These are phyloP conservation scores for Suillus weaverae DNA, from an alignment of 768 basidiomycete genomes.

Conservation along the genomic window DNA sequence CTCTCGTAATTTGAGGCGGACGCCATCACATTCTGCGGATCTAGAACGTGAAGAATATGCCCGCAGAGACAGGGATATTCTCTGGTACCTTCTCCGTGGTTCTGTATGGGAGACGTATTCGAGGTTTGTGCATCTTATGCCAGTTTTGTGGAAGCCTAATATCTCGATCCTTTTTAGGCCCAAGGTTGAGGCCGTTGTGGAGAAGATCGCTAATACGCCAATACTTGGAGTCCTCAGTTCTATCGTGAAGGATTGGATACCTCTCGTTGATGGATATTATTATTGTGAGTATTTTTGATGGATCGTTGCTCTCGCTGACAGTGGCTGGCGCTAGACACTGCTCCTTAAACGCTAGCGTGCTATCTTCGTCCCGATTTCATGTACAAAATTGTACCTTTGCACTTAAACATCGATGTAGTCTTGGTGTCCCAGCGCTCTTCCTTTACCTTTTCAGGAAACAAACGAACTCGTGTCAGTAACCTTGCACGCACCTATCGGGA, in stretches of 20 bases:
- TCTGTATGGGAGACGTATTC: conserved; percentile 76
- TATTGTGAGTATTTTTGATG: conserved; percentile 62
- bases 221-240: conserved; percentile 68
- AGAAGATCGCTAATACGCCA: conserved; percentile 55
- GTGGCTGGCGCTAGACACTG: conserved; percentile 35
- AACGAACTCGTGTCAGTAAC: background rate
- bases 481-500: background rate
- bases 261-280: conserved; percentile 86
- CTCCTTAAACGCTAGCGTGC: conserved; percentile 35
- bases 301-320: conserved; percentile 5
- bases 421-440: background rate
- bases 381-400: background rate
- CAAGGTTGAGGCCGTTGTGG: conserved; percentile 66
- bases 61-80: conserved; percentile 74
- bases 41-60: conserved; percentile 81
- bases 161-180: conserved; percentile 48
- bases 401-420: background rate
- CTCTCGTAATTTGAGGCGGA: conserved; percentile 72
- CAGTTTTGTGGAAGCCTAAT: conserved; percentile 2
- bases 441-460: background rate
- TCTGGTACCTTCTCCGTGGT: conserved; percentile 85
- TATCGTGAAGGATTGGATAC: conserved; percentile 82
- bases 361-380: background rate
- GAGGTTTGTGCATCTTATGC: conserved; percentile 8
- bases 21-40: conserved; percentile 56